Conservation (phyloP, 1,284 basidiomycete genomes). For the Ceraceosorus bombacis region DNA sequence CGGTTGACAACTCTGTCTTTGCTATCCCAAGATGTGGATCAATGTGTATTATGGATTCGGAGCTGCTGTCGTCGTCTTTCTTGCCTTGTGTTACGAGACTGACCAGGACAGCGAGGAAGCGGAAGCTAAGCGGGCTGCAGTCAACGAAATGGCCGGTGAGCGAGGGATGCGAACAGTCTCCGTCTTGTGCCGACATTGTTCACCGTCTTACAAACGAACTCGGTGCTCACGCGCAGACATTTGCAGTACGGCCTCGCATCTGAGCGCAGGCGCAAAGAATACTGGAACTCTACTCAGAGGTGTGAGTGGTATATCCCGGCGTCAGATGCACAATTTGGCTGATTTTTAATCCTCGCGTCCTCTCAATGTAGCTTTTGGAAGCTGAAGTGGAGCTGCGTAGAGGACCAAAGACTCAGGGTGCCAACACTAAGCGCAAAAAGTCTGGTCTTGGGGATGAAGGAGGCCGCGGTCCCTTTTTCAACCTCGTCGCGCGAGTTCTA, state of each 20-base stretch:
- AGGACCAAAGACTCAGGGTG: conserved; percentile 1
- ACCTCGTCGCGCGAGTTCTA: conserved; percentile 5
- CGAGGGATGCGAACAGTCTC: too few relatives aligned
- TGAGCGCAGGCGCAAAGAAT: conserved; percentile 10
- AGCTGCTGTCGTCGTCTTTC: conserved; percentile 27
- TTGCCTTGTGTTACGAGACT: conserved; percentile 24
- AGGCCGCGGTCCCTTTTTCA: conserved; percentile 3
- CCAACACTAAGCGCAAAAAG: conserved; percentile 5
- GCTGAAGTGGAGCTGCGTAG: conserved; percentile 7
- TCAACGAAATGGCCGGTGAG: conserved; percentile 6
- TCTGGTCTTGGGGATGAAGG: neutral
- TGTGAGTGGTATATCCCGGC: too few relatives aligned
- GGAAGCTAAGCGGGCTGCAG: conserved; percentile 17
- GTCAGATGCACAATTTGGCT: too few relatives aligned
- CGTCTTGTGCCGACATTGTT: too few relatives aligned
- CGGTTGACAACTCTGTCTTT: conserved; percentile 23
- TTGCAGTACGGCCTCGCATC: conserved; percentile 7
- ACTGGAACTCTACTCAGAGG: too few relatives aligned
- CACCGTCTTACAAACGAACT: too few relatives aligned
- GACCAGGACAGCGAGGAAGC: conserved; percentile 3
- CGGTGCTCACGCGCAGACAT: neutral
- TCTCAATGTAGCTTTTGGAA: neutral
- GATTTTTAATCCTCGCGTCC: too few relatives aligned
- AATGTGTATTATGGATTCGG: conserved; percentile 38
- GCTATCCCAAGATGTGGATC: conserved; percentile 37